Percentiles rank a stretch among this genome's conserved stretches.
These are phyloP conservation scores for Metarhizium rileyi DNA, from an alignment of 2,329 filamentous ascomycete genomes.

Conservation along the genomic window DNA sequence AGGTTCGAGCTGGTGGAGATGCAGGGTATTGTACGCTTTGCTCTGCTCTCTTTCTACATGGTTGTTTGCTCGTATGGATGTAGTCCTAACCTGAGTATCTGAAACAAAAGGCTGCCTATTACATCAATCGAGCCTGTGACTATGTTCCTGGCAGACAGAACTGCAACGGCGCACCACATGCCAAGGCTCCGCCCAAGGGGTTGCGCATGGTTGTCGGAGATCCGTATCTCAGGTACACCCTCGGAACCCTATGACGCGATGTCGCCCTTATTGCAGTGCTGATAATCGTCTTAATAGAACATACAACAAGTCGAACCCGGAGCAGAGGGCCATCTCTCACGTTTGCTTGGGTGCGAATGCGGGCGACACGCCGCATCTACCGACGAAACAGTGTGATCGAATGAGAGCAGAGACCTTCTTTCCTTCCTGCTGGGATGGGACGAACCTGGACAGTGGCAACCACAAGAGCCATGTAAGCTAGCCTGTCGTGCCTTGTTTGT, in stretches of 20 bases:
- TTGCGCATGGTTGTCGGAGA: conserved; percentile 60
- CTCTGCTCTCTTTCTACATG: neutral
- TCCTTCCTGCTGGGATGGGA: conserved; percentile 54
- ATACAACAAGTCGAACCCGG: conserved; percentile 32
- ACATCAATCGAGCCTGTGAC: conserved; percentile 19
- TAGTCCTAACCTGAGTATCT: neutral
- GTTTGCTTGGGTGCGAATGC: conserved; percentile 37
- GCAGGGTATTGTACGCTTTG: conserved; percentile 15
- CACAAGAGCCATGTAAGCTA: conserved; percentile 43
- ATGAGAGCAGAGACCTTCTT: conserved; percentile 46
- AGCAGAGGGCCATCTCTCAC: conserved; percentile 43
- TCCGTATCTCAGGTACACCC: conserved; percentile 30
- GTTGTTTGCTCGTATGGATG: neutral
- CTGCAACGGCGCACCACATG: conserved; percentile 13
- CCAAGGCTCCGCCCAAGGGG: conserved; percentile 48
- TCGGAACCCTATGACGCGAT: neutral
- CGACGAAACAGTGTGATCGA: conserved; percentile 39
- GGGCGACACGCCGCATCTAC: conserved; percentile 41
- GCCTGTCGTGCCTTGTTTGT: neutral
- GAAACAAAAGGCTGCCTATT: conserved; percentile 15
- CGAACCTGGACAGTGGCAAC: conserved; percentile 41
- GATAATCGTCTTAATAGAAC: conserved; percentile 16
- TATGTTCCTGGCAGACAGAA: conserved; percentile 14
- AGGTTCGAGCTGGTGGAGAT: conserved; percentile 35
- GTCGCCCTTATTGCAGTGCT: neutral